Evolutionary conservation across 2,329 filamentous ascomycete species (phyloP).

Genomic region (Neonectria ditissima): DNA sequence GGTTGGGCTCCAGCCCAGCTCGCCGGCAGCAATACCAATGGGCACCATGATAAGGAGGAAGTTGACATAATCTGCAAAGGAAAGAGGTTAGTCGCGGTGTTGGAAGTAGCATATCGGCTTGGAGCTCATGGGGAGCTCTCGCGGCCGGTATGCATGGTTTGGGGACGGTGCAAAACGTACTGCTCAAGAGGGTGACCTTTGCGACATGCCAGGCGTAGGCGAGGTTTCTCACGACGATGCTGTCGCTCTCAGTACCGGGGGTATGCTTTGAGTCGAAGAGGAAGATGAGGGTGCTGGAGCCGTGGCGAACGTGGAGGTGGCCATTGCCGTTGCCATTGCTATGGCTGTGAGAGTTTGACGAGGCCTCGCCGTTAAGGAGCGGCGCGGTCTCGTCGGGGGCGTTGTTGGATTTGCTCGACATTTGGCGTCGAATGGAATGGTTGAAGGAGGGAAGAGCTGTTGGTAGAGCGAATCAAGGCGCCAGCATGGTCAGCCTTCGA

Average conservation of each 20-base stretch:
- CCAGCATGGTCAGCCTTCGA: conserved; percentile 47
- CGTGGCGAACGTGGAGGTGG: conserved; percentile 39
- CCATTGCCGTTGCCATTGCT: conserved; percentile 33
- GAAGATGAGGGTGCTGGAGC: conserved; percentile 50
- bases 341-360: conserved; percentile 37
- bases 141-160: neutral
- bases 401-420: conserved; percentile 47
- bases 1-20: conserved; percentile 71
- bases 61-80: conserved; percentile 69
- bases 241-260: conserved; percentile 64
- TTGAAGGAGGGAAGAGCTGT: conserved; percentile 44
- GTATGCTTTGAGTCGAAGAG: conserved; percentile 63
- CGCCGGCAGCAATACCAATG: conserved; percentile 76
- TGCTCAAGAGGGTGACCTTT: conserved; percentile 70
- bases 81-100: conserved; percentile 20
- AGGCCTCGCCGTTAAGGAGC: conserved; percentile 54
- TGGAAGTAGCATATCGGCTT: neutral
- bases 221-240: conserved; percentile 57
- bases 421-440: conserved; percentile 46
- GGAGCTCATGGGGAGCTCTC: neutral
- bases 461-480: conserved; percentile 38
- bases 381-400: conserved; percentile 55
- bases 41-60: conserved; percentile 80
- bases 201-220: conserved; percentile 66
- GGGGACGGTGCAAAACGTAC: conserved; percentile 55